Evolutionary conservation across 352 stramenopile genomes (phyloP).

Genomic region (Achlya hypogyna): DNA sequence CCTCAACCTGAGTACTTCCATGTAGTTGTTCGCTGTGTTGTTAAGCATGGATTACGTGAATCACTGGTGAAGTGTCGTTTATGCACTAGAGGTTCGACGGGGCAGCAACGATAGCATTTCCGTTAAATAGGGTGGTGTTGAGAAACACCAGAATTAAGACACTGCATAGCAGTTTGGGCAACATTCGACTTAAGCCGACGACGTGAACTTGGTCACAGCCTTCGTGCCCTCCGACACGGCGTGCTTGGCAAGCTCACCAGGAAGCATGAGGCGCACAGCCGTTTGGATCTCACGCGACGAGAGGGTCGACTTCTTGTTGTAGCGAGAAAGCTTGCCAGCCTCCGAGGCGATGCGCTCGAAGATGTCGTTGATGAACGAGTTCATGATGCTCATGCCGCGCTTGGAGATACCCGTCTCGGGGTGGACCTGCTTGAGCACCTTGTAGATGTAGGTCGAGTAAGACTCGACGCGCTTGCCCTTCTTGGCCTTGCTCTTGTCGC

Average conservation of each 20-base stretch:
- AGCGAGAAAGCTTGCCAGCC: conserved; percentile 67
- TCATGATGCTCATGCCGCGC: conserved; percentile 86
- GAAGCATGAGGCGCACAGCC: conserved; percentile 69
- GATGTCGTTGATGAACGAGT: conserved; percentile 91
- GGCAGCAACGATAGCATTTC: no score
- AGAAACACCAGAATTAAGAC: conserved; percentile 62
- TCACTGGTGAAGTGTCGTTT: no score
- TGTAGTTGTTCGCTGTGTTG: no score
- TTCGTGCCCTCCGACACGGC: conserved; percentile 82
- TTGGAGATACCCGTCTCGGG: conserved; percentile 83
- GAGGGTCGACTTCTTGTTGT: conserved; percentile 90
- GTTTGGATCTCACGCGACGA: conserved; percentile 86
- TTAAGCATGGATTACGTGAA: no score
- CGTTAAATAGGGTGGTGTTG: conserved; percentile 56
- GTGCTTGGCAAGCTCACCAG: conserved; percentile 82
- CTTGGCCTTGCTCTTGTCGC: conserved; percentile 20
- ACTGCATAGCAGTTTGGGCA: not conserved
- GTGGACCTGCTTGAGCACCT: conserved; percentile 65
- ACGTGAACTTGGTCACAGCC: conserved; percentile 49
- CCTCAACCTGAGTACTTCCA: no score
- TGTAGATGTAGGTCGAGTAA: conserved; percentile 35
- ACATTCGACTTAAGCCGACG: conserved; percentile 29
- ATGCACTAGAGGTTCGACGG: no score
- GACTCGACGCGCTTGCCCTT: conserved; percentile 27
- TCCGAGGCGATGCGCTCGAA: conserved; percentile 85